Conservation (phyloP, 345 rosid genomes). For the Conringia planisiliqua region DNA sequence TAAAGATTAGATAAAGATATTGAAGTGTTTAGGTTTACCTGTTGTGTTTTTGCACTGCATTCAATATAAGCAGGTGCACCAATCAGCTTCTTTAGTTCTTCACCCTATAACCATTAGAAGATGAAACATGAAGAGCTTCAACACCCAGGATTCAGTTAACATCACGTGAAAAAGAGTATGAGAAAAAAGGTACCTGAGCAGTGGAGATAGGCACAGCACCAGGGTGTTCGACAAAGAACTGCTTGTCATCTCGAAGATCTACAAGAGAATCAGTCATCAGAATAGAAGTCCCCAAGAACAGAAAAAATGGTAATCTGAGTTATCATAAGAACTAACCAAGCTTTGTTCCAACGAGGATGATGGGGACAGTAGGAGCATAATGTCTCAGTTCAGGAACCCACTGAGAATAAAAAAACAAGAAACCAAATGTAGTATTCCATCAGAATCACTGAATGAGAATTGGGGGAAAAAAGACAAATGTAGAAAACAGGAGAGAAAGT, state of each 20-base stretch:
- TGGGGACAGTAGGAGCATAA: constrained; percentile 84
- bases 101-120: constrained; percentile 46
- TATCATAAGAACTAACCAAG: constrained; percentile 46
- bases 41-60: constrained; percentile 88
- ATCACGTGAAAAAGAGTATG: neutral
- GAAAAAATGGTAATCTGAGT: neutral
- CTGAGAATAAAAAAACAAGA: constrained; percentile 34
- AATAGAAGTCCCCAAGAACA: neutral
- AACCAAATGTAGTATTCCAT: constrained; percentile 5
- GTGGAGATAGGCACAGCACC: constrained; percentile 72
- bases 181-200: constrained; percentile 50
- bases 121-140: neutral
- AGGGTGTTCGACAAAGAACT: constrained; percentile 64
- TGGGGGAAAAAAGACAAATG: neutral
- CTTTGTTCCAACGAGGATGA: constrained; percentile 83
- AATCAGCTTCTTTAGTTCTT: constrained; percentile 66
- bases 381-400: constrained; percentile 96
- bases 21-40: constrained; percentile 39
- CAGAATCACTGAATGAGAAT: neutral
- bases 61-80: constrained; percentile 78
- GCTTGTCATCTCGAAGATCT: constrained; percentile 88
- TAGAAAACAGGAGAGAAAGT: neutral
- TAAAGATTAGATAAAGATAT: neutral
- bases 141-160: neutral
- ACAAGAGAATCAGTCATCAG: constrained; percentile 17